These are phyloP conservation scores for Monosporascus cannonballus DNA, from an alignment of 2,329 filamentous ascomycete genomes.

Conservation along the genomic window DNA sequence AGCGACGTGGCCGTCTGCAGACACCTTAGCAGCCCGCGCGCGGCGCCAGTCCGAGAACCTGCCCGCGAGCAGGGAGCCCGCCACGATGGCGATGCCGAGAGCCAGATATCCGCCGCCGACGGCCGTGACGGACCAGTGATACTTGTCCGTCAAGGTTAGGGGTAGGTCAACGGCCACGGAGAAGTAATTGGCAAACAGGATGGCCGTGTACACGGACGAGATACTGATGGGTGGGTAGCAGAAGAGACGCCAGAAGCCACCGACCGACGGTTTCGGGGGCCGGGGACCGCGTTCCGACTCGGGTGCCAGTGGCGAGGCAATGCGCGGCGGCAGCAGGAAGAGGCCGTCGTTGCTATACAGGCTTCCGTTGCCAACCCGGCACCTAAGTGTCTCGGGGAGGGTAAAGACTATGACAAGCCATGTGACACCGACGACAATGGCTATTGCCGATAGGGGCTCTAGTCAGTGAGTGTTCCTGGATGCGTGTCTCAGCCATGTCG, in stretches of 20 bases:
- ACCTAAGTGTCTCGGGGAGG: slow-evolving; percentile 40
- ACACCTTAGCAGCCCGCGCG: too few relatives aligned
- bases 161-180: slow-evolving; percentile 25
- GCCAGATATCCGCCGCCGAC: slow-evolving; percentile 31
- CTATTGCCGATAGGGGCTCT: slow-evolving; percentile 6
- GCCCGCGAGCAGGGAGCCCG: slow-evolving; percentile 25
- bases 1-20: too few relatives aligned
- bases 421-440: slow-evolving; percentile 24
- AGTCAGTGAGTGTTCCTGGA: too few relatives aligned
- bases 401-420: slow-evolving; percentile 24
- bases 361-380: slow-evolving; percentile 36
- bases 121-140: slow-evolving; percentile 27
- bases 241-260: slow-evolving; percentile 23
- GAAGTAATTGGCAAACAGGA: slow-evolving; percentile 28
- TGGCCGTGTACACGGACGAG: slow-evolving; percentile 26
- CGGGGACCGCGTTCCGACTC: slow-evolving; percentile 16
- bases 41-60: slow-evolving; percentile 30
- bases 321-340: background rate
- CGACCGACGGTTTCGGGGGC: slow-evolving; percentile 23
- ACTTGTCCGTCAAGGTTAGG: slow-evolving; percentile 22
- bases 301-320: slow-evolving; percentile 16
- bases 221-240: slow-evolving; percentile 27
- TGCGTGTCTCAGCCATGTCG: too few relatives aligned
- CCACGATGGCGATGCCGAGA: slow-evolving; percentile 23
- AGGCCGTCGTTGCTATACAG: slow-evolving; percentile 10